Conservation (phyloP, 306 rosid genomes). For the Cucurbita moschata region DNA sequence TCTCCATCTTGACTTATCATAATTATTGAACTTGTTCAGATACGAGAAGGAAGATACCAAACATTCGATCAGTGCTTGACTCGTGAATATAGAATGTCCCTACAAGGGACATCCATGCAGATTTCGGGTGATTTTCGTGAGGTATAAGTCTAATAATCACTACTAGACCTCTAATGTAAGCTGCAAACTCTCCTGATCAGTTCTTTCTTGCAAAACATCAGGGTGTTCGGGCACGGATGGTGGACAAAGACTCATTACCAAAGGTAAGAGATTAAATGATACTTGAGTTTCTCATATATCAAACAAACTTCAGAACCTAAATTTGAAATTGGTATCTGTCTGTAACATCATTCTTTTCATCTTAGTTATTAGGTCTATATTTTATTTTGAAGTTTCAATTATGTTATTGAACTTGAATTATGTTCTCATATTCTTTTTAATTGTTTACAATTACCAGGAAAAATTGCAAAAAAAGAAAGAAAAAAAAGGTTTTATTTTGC, state of each 20-base stretch:
- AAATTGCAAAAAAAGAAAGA: no score
- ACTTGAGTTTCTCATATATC: neutral
- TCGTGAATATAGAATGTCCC: conserved; percentile 73
- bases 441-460: no score
- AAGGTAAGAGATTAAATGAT: conserved; percentile 32
- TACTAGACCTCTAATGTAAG: neutral
- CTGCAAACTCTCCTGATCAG: neutral
- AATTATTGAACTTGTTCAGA: conserved; percentile 25
- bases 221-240: conserved; percentile 82
- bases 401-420: neutral
- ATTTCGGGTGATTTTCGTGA: conserved; percentile 68
- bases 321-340: neutral
- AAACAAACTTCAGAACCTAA: neutral
- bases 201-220: conserved; percentile 10
- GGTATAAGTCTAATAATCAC: conserved; percentile 23
- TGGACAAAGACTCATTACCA: conserved; percentile 68
- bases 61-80: conserved; percentile 71
- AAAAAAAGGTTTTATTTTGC: no score
- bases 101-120: conserved; percentile 42
- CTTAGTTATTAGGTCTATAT: neutral
- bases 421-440: neutral
- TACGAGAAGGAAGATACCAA: conserved; percentile 77
- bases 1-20: neutral
- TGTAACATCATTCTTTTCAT: neutral
- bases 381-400: no score